Percentiles rank a stretch among this genome's conserved stretches.
These are phyloP conservation scores for Trichoderma cornu-damae DNA, from an alignment of 2,329 filamentous ascomycete species.

Conservation along the genomic window DNA sequence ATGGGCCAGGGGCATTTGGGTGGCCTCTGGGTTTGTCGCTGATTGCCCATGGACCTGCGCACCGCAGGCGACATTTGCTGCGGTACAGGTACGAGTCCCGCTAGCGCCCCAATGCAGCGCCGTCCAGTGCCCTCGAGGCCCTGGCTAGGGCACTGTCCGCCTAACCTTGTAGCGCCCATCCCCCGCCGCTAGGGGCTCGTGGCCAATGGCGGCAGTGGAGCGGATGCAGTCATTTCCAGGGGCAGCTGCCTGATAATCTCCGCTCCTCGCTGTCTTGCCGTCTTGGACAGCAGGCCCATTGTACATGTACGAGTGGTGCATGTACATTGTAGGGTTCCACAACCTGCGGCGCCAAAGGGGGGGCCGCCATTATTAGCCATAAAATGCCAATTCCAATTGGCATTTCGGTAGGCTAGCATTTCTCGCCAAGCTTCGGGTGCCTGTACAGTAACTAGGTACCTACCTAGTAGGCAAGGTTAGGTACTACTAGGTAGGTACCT, in stretches of 20 bases:
- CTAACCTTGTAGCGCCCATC: background rate
- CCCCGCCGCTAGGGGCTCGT: slow-evolving; percentile 4
- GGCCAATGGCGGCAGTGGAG: slow-evolving; percentile 3
- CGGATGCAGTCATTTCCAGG: slow-evolving; percentile 6
- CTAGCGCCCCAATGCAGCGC: background rate
- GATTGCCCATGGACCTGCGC: background rate
- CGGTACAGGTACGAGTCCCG: too few relatives aligned
- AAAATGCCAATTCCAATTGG: background rate
- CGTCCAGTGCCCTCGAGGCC: background rate
- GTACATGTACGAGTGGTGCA: background rate
- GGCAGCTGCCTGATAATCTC: slow-evolving; percentile 13
- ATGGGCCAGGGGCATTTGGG: background rate
- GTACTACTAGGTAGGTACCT: too few relatives aligned
- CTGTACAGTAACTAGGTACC: too few relatives aligned
- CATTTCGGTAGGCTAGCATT: too few relatives aligned
- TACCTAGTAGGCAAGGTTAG: too few relatives aligned
- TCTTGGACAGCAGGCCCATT: background rate
- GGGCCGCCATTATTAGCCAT: background rate
- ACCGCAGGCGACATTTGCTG: too few relatives aligned
- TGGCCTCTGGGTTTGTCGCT: background rate
- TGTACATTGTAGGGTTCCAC: background rate
- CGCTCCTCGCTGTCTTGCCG: slow-evolving; percentile 12
- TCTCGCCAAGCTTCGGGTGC: background rate
- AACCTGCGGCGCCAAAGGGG: too few relatives aligned
- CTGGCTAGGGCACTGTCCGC: background rate